Evolutionary conservation across 177 flowering plant genomes (phyloP).

Genomic region (Tripterygium wilfordii): DNA sequence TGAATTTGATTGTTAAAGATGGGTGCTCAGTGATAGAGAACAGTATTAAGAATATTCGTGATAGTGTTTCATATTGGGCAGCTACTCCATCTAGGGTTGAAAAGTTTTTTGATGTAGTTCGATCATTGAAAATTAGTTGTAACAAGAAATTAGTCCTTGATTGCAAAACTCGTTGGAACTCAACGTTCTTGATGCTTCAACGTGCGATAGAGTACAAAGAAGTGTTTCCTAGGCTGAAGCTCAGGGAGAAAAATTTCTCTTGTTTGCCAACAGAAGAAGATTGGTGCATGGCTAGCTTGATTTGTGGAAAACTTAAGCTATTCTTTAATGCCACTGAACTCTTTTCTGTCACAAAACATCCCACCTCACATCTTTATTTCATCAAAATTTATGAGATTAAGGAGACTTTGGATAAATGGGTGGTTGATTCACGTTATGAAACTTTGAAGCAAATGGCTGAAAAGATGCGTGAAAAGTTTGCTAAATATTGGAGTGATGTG

Average conservation of each 20-base stretch:
- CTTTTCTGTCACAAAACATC: constrained; percentile 4
- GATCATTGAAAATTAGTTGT: not conserved
- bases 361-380: constrained; percentile 7
- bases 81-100: not conserved
- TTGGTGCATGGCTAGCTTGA: not conserved
- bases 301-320: not conserved
- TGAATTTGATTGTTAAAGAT: no score
- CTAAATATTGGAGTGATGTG: no score
- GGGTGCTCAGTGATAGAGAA: not conserved
- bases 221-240: not conserved
- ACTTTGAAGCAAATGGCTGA: not conserved
- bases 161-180: not conserved
- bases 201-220: not conserved
- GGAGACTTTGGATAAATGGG: not conserved
- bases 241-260: not conserved
- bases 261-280: not conserved
- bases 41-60: constrained; percentile 4
- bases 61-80: constrained; percentile 7
- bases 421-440: not conserved
- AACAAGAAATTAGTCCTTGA: constrained; percentile 1
- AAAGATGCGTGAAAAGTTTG: constrained; percentile 7
- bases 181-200: constrained; percentile 1
- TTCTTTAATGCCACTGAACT: not conserved
- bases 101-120: constrained; percentile 1
- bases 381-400: constrained; percentile 11